Conservation (phyloP, 2,329 filamentous ascomycete species). For the Talaromyces sp. region DNA sequence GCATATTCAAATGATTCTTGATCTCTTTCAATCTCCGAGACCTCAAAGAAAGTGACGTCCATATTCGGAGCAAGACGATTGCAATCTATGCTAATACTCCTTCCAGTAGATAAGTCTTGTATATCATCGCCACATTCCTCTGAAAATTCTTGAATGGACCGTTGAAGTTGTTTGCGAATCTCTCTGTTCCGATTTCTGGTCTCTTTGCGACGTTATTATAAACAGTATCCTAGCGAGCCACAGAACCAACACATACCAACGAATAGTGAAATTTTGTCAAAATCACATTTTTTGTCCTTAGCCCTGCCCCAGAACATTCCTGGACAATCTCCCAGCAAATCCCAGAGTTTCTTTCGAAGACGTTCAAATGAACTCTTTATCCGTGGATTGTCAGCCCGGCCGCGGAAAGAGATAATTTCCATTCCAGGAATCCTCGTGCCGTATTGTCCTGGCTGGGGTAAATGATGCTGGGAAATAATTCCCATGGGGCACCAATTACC, state of each 20-base stretch:
- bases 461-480: constrained; percentile 7
- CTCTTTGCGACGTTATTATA: background rate
- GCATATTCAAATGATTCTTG: constrained; percentile 6
- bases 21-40: constrained; percentile 6
- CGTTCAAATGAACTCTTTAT: constrained; percentile 3
- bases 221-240: background rate
- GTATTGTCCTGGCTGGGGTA: background rate
- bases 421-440: background rate
- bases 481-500: constrained; percentile 7
- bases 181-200: background rate
- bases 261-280: constrained; percentile 3
- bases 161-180: background rate
- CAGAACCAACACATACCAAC: background rate
- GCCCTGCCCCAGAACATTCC: background rate
- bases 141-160: constrained; percentile 9
- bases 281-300: constrained; percentile 3
- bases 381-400: background rate
- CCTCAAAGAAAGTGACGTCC: constrained; percentile 4
- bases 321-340: background rate
- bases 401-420: constrained; percentile 6
- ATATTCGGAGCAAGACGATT: background rate
- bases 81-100: background rate
- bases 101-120: background rate
- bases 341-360: constrained; percentile 9
- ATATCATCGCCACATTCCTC: constrained; percentile 1